phyloP scores from a whole-genome alignment of 176 grass and related monocot species.

The Musa beccarii region DNA sequence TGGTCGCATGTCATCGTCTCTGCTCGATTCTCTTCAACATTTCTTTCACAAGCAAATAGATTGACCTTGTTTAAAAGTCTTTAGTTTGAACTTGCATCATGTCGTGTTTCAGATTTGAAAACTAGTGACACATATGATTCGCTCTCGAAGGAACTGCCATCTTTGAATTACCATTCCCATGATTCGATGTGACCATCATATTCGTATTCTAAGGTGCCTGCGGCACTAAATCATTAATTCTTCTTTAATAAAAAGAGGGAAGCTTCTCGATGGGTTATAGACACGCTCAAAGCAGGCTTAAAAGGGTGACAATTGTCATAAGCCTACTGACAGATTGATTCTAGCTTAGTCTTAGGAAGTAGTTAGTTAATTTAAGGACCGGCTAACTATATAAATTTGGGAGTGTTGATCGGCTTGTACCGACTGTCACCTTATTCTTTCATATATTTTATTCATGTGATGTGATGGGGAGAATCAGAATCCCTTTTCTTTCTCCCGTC shows the following conservation, averaged over 20 bases:
- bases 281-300: background rate
- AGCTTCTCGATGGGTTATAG: background rate
- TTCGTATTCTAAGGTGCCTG: too few species aligned
- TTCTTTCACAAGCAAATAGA: background rate
- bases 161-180: too few species aligned
- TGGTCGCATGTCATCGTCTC: slow-evolving; percentile 1
- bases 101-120: too few species aligned
- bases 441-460: slow-evolving; percentile 42
- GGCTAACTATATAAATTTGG: background rate
- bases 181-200: too few species aligned
- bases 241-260: background rate
- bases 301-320: background rate
- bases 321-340: background rate
- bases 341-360: background rate
- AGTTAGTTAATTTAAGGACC: background rate
- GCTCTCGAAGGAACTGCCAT: background rate
- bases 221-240: too few species aligned
- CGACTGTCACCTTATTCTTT: slow-evolving; percentile 27
- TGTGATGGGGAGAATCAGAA: slow-evolving; percentile 43
- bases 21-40: background rate
- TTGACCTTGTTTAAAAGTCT: too few species aligned
- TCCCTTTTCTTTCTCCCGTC: background rate
- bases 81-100: too few species aligned
- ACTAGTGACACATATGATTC: too few species aligned
- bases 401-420: background rate